A percentile compares a stretch with the other conserved stretches of the same genome.
Conservation (phyloP, 31 red algal species). For the Endocladia muricata region DNA sequence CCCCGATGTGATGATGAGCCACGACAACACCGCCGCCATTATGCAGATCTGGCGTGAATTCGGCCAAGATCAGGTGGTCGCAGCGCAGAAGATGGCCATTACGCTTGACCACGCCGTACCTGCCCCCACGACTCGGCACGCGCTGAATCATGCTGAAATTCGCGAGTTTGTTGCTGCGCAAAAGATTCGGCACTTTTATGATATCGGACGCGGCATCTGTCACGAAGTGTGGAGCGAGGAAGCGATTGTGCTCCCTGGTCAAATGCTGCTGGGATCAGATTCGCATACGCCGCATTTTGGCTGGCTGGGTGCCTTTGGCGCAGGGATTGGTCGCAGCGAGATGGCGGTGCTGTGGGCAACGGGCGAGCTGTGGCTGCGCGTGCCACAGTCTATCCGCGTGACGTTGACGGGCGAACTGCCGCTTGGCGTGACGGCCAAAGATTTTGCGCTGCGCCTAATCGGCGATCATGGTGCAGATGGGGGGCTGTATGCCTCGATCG, state of each 20-base stretch:
- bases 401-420: background rate
- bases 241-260: background rate
- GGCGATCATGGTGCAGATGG: background rate
- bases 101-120: too few relatives aligned
- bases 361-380: background rate
- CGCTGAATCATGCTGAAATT: too few relatives aligned
- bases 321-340: background rate
- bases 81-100: too few relatives aligned
- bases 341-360: background rate
- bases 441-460: background rate
- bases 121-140: too few relatives aligned
- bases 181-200: too few relatives aligned
- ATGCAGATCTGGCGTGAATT: too few relatives aligned
- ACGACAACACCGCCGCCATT: too few relatives aligned
- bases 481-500: background rate
- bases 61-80: too few relatives aligned
- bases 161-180: too few relatives aligned
- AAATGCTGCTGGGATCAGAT: background rate
- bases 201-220: too few relatives aligned
- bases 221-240: too few relatives aligned
- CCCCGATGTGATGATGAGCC: too few relatives aligned
- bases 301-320: background rate
- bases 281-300: background rate
- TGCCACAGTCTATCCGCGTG: background rate
- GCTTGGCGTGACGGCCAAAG: background rate